These are phyloP conservation scores for Xerocomellus chrysenteron DNA, from an alignment of 768 basidiomycete species.

Conservation along the genomic window DNA sequence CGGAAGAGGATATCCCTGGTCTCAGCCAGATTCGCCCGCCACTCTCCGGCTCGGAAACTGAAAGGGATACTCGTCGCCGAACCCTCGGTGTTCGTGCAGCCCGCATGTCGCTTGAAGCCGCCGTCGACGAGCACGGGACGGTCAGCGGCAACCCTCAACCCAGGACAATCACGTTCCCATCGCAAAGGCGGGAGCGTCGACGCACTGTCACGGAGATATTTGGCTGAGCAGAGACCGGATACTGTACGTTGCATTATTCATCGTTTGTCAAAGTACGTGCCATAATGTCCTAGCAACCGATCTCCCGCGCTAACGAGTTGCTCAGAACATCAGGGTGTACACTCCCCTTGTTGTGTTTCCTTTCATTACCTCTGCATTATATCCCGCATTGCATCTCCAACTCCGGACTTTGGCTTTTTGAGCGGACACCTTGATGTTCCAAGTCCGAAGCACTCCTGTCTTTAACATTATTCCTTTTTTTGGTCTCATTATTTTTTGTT, in stretches of 20 bases:
- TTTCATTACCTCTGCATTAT: conserved; percentile 19
- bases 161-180: conserved; percentile 34
- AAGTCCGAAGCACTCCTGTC: conserved; percentile 23
- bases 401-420: conserved; percentile 14
- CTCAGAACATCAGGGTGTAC: conserved; percentile 22
- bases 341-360: conserved; percentile 11
- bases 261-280: conserved; percentile 20
- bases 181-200: conserved; percentile 42
- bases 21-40: conserved; percentile 29
- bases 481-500: conserved; percentile 20
- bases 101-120: conserved; percentile 47
- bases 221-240: conserved; percentile 15
- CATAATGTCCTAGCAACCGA: background rate
- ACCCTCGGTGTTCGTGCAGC: conserved; percentile 40
- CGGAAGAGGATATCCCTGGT: conserved; percentile 24
- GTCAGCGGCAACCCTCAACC: conserved; percentile 36
- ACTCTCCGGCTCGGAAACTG: conserved; percentile 51
- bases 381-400: conserved; percentile 24
- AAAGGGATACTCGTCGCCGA: conserved; percentile 42
- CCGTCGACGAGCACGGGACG: conserved; percentile 28
- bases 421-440: conserved; percentile 14
- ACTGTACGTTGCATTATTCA: conserved; percentile 15
- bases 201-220: conserved; percentile 54
- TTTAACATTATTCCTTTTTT: conserved; percentile 32
- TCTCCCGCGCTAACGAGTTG: background rate